phyloP scores from a whole-genome alignment of 495 filamentous ascomycete species.

The Xylaria nigripes region DNA sequence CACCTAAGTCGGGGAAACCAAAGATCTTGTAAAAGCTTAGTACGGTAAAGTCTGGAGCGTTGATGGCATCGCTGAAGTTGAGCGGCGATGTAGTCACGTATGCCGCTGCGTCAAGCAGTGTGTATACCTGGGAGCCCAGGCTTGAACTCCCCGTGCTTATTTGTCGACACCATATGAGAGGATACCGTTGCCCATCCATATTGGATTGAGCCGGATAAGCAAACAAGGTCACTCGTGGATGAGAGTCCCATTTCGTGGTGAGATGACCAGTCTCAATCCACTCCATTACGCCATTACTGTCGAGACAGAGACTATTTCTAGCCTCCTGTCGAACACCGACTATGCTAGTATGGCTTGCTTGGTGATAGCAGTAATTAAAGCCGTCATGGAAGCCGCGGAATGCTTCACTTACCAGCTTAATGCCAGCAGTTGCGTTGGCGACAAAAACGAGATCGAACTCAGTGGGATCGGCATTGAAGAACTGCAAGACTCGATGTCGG shows the following conservation, averaged over 20 bases:
- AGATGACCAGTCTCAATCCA: conserved; percentile 46
- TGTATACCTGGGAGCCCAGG: conserved; percentile 41
- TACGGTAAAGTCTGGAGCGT: conserved; percentile 77
- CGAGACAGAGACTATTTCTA: conserved; percentile 55
- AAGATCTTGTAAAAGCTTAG: conserved; percentile 97
- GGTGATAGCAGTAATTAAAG: conserved; percentile 78
- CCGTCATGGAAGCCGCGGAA: conserved; percentile 55
- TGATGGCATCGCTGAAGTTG: conserved; percentile 52
- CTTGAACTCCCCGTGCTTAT: conserved; percentile 34
- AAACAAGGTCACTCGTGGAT: conserved; percentile 46
- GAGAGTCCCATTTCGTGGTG: conserved; percentile 5
- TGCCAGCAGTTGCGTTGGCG: conserved; percentile 83
- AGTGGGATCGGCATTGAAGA: conserved; percentile 78
- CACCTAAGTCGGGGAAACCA: conserved; percentile 88
- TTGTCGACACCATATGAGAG: conserved; percentile 57
- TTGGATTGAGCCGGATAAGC: conserved; percentile 91
- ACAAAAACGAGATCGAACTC: conserved; percentile 88
- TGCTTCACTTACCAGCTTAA: conserved; percentile 76
- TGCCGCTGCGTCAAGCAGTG: conserved; percentile 85
- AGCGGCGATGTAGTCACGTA: conserved; percentile 69
- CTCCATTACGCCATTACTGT: conserved; percentile 55
- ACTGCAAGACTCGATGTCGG: conserved; percentile 60
- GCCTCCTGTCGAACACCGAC: conserved; percentile 75
- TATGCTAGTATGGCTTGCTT: conserved; percentile 79
- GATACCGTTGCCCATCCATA: conserved; percentile 76